A percentile compares a stretch with the other conserved stretches of the same genome.
phyloP scores from a whole-genome alignment of 768 basidiomycete genomes.

The Lentinula lateritia region DNA sequence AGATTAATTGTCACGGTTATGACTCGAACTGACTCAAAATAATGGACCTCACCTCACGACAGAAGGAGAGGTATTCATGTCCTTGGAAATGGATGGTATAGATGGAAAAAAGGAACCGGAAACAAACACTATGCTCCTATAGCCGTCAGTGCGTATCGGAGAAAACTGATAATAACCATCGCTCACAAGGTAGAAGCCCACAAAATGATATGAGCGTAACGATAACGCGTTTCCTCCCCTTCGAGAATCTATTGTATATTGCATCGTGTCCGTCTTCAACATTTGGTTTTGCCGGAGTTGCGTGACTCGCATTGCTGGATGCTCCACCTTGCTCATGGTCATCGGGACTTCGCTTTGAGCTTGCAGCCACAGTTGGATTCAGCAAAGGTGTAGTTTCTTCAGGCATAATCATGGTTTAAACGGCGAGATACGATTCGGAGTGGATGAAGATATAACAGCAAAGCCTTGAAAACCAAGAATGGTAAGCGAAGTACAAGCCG shows the following conservation, averaged over 20 bases:
- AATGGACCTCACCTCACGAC: constrained; percentile 59
- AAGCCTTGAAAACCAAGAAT: not conserved
- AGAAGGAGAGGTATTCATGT: constrained; percentile 50
- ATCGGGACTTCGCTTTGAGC: not conserved
- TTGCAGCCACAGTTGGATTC: not conserved
- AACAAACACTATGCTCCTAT: constrained; percentile 49
- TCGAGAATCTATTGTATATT: constrained; percentile 5
- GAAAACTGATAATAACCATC: not conserved
- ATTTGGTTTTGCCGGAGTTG: not conserved
- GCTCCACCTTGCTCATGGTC: not conserved
- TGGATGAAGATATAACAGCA: not conserved
- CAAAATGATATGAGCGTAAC: constrained; percentile 2
- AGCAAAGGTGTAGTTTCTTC: not conserved
- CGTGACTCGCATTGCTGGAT: not conserved
- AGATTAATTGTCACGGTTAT: not conserved
- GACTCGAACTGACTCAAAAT: not conserved
- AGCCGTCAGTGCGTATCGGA: not conserved
- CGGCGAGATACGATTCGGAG: too few species aligned
- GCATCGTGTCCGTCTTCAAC: not conserved
- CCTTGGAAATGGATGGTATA: constrained; percentile 66
- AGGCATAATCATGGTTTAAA: not conserved
- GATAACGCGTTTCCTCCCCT: not conserved
- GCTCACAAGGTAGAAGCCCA: constrained; percentile 6
- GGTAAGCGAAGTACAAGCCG: too few species aligned
- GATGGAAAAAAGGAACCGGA: constrained; percentile 67